A percentile compares a stretch with the other conserved stretches of the same genome.
Evolutionary conservation across 495 filamentous ascomycete species (phyloP).

Genomic region (Penicillium canariense): DNA sequence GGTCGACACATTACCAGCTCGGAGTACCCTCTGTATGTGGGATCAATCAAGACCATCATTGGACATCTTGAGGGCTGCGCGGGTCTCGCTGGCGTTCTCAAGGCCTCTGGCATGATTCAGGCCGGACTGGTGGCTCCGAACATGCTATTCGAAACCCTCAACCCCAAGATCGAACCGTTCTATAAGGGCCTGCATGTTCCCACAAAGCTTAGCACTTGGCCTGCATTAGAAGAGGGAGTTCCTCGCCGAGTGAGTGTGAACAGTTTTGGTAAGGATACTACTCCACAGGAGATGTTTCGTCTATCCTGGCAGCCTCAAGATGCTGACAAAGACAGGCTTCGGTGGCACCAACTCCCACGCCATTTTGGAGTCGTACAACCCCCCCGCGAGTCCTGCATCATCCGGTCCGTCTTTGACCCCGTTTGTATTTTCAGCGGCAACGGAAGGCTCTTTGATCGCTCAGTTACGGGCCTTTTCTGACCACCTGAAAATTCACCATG

Average conservation of each 20-base stretch:
- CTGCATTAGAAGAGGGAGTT: conserved; percentile 22
- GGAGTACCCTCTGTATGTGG: conserved; percentile 36
- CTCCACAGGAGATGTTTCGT: too few species aligned
- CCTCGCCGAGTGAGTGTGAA: conserved; percentile 59
- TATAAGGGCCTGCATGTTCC: conserved; percentile 42
- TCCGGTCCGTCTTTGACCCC: conserved; percentile 4
- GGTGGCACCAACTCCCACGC: conserved; percentile 61
- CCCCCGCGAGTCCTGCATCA: neutral
- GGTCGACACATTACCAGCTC: conserved; percentile 25
- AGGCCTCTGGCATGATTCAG: conserved; percentile 48
- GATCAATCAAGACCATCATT: conserved; percentile 49
- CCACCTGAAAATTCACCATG: neutral
- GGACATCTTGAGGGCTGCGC: conserved; percentile 53
- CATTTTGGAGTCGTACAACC: conserved; percentile 47
- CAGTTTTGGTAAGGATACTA: conserved; percentile 46
- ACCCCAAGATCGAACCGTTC: conserved; percentile 43
- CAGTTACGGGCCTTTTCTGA: neutral
- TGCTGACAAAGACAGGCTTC: too few species aligned
- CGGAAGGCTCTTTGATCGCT: neutral
- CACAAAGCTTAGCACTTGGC: conserved; percentile 27
- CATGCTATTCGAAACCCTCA: conserved; percentile 47
- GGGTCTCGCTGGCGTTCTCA: conserved; percentile 58
- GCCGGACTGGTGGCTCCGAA: conserved; percentile 52
- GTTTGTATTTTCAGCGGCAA: neutral
- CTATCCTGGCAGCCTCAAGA: too few species aligned